Conservation (phyloP, 768 basidiomycete species). For the Galerina marginata region DNA sequence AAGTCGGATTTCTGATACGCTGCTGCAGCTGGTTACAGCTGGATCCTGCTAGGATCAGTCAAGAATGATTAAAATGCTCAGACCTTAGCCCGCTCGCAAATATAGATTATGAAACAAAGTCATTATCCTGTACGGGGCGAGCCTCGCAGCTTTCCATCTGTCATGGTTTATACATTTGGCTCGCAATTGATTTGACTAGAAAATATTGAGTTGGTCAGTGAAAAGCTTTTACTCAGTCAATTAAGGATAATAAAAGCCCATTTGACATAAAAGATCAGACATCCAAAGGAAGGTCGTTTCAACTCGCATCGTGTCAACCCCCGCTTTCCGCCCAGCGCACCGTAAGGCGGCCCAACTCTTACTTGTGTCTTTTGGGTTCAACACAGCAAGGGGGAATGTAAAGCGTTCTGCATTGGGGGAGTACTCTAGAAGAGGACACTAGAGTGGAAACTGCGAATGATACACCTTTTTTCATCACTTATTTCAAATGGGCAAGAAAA, state of each 20-base stretch:
- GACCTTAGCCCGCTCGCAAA: slow-evolving; percentile 85
- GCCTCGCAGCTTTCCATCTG: slow-evolving; percentile 70
- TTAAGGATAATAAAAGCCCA: neutral
- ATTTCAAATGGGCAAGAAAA: slow-evolving; percentile 2
- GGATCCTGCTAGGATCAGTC: slow-evolving; percentile 68
- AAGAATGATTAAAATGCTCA: slow-evolving; percentile 71
- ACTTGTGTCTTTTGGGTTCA: slow-evolving; percentile 72
- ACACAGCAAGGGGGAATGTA: slow-evolving; percentile 71
- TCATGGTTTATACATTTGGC: slow-evolving; percentile 20
- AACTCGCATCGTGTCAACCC: slow-evolving; percentile 76
- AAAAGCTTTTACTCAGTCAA: neutral
- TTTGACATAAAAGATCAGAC: slow-evolving; percentile 60
- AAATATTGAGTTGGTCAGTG: neutral
- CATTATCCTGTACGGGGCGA: slow-evolving; percentile 59
- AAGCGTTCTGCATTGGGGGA: slow-evolving; percentile 73
- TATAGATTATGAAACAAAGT: slow-evolving; percentile 19
- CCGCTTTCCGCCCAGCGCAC: slow-evolving; percentile 76
- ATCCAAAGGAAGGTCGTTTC: slow-evolving; percentile 86
- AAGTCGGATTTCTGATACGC: slow-evolving; percentile 70
- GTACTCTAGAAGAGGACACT: slow-evolving; percentile 72
- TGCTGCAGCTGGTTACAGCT: slow-evolving; percentile 58
- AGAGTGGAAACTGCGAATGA: slow-evolving; percentile 91
- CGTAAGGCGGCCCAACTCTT: slow-evolving; percentile 64
- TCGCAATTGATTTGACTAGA: neutral
- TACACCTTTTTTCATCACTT: slow-evolving; percentile 58